Conservation (phyloP, 2,329 filamentous ascomycete species). For the Sclerotinia sclerotiorum region DNA sequence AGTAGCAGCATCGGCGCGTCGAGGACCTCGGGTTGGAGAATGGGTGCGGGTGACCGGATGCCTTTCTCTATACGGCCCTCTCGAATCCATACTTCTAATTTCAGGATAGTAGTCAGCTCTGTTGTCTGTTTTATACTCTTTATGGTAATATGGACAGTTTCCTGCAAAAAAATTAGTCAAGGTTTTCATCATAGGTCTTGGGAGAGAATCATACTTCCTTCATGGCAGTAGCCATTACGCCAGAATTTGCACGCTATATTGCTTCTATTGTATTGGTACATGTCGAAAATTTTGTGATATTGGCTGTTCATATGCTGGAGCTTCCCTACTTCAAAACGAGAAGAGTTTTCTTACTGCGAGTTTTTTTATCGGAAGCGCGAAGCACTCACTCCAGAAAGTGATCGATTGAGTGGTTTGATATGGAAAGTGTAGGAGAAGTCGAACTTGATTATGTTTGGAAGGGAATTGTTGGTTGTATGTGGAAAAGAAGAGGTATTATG, state of each 20-base stretch:
- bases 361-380: not conserved
- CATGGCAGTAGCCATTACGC: not conserved
- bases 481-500: not conserved
- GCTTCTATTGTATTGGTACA: not conserved
- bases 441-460: not conserved
- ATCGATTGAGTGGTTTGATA: not conserved
- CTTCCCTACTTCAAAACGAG: not conserved
- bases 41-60: not conserved
- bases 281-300: not conserved
- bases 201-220: not conserved
- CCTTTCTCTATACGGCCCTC: too few species aligned
- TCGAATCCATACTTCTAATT: not conserved
- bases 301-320: too few species aligned
- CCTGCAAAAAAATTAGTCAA: not conserved
- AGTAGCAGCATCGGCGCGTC: not conserved
- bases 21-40: not conserved
- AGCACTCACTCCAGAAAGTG: not conserved
- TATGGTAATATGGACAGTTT: not conserved
- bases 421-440: not conserved
- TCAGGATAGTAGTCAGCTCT: too few species aligned
- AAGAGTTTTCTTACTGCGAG: not conserved
- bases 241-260: not conserved
- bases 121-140: not conserved
- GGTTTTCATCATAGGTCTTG: not conserved
- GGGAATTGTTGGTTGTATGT: not conserved